Evolutionary conservation across 1,284 basidiomycete genomes (phyloP), one percentile per base, ranked within the genome.

Genomic region (Sporisorium graminicola): DNA sequence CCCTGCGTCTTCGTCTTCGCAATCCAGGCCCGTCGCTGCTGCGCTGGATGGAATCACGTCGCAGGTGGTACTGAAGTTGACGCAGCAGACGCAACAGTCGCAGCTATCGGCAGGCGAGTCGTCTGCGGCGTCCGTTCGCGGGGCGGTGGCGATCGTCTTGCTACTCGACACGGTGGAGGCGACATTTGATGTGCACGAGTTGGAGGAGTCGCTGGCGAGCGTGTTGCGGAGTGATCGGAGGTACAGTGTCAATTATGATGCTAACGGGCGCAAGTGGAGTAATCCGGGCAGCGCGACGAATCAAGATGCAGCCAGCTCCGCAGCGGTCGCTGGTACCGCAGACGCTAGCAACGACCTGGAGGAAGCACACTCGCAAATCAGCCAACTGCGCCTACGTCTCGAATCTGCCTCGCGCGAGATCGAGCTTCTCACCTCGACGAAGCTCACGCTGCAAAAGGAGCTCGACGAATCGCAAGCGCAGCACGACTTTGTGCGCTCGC

Each of bases 131-230:
- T 47, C 55, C 13, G 14, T 16, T 14, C 46, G 56, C 4, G 54
- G 52, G 0, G 33, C 54, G 0, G 37, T 62, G 5, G 59, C 62
- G 1, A 42, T 77, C 16, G 54, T 73, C 2, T 27, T 77, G 14
- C 24, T 77, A 13, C 40, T 77, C 10, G 66, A 73, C 13, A 77
- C 66, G 40, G 31, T 51, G 1, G 52, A 65, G n/a, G 27, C 1
- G 18, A 69, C 59, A 6, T 77, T 69, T n/a, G 69, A 73, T 31
- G 66, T 77, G n/a, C 70, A 77, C 29, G 66, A 69, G 43, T 22
- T 77, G 20, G 70, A 77, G 14, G 70, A 77, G 43, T 47, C n/a
- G 10, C 54, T 77, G 0, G 69, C 70, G 0, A 7, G 18, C 1
- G 44, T 73, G 9, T 29, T 77, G 53, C 26, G 74, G 0, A 14